phyloP scores from a whole-genome alignment of 2,329 filamentous ascomycete species.

The Ambrosiella beaveri region DNA sequence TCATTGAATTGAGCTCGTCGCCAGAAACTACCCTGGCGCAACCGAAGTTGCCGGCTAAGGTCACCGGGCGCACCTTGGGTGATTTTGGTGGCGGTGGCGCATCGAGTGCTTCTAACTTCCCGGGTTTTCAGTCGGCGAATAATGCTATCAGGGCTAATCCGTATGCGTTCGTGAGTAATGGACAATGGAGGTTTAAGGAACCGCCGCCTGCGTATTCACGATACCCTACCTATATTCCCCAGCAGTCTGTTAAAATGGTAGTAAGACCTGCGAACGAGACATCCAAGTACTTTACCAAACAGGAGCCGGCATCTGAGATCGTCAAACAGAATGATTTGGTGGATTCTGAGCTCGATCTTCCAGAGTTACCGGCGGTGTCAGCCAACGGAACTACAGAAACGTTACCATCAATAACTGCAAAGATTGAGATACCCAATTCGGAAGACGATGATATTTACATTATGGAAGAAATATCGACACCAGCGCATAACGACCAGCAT shows the following conservation, averaged over 20 bases:
- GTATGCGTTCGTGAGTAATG: neutral
- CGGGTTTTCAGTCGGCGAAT: neutral
- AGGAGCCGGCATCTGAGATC: too few relatives aligned
- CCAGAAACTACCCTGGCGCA: neutral
- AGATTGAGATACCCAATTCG: neutral
- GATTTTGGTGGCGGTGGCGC: neutral
- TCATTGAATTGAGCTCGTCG: neutral
- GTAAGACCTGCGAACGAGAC: too few relatives aligned
- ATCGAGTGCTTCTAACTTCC: neutral
- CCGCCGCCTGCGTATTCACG: too few relatives aligned
- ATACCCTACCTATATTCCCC: too few relatives aligned
- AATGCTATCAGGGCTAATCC: neutral
- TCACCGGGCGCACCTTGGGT: neutral
- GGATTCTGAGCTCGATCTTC: too few relatives aligned
- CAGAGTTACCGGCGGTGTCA: too few relatives aligned
- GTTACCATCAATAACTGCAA: neutral
- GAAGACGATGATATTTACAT: neutral
- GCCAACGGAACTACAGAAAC: too few relatives aligned
- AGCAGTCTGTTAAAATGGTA: too few relatives aligned
- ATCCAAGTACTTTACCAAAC: too few relatives aligned
- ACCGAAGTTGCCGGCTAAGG: neutral
- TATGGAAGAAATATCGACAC: neutral
- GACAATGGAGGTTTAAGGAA: too few relatives aligned
- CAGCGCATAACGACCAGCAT: neutral
- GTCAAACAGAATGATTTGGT: too few relatives aligned